These are phyloP conservation scores for Hortaea werneckii DNA, from an alignment of 2,329 filamentous ascomycete genomes.

Conservation along the genomic window DNA sequence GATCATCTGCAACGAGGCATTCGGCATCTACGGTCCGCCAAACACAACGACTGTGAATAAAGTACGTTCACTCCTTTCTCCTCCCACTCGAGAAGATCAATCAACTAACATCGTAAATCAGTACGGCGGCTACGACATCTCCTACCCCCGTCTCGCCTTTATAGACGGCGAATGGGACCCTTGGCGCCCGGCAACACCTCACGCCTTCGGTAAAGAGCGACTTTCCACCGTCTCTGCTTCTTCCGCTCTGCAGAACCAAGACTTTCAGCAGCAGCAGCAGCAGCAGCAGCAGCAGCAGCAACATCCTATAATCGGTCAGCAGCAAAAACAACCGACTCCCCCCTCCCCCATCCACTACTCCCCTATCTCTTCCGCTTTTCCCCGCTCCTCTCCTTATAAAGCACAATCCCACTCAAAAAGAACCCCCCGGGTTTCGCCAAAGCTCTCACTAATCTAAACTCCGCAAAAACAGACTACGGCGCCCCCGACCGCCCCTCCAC, in stretches of 20 bases:
- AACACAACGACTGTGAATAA: constrained; percentile 61
- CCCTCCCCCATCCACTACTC: too few species aligned
- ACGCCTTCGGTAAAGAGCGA: constrained; percentile 43
- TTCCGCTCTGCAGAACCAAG: neutral
- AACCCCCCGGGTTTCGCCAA: too few species aligned
- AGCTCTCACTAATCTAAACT: neutral
- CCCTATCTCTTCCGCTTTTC: too few species aligned
- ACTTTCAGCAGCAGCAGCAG: neutral
- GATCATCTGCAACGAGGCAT: constrained; percentile 54
- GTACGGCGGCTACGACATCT: constrained; percentile 60
- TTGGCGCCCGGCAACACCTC: constrained; percentile 65
- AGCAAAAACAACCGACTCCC: too few species aligned
- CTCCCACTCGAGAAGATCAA: too few species aligned
- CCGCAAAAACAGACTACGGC: constrained; percentile 16
- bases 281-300: too few species aligned
- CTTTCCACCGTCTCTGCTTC: neutral
- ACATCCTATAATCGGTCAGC: too few species aligned
- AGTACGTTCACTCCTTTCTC: neutral
- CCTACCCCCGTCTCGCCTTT: constrained; percentile 64
- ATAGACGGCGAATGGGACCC: constrained; percentile 71
- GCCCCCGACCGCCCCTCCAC: constrained; percentile 50
- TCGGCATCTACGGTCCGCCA: constrained; percentile 57
- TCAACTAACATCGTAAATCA: neutral
- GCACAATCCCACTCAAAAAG: too few species aligned
- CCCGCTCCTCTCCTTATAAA: too few species aligned